These are phyloP conservation scores for Leucosporidium yakuticum DNA, from an alignment of 768 basidiomycete species.

Conservation along the genomic window DNA sequence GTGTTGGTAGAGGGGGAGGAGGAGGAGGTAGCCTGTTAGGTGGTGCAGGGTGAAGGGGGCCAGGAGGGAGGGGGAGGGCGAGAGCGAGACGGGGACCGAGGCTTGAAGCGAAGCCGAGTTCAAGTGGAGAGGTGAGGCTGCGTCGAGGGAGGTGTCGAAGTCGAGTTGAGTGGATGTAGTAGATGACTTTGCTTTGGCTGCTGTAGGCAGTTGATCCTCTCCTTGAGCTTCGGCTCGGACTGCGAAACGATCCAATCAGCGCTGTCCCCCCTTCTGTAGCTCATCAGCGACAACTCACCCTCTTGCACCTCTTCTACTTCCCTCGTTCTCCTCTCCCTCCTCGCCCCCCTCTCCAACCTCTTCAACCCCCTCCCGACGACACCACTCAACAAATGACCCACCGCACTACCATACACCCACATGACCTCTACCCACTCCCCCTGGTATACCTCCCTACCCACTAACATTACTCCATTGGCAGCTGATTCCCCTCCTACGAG, in stretches of 20 bases:
- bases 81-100: not conserved
- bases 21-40: not conserved
- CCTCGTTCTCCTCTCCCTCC: too few species aligned
- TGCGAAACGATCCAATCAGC: not conserved
- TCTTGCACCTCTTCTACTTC: not conserved
- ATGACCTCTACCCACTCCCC: too few species aligned
- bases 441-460: too few species aligned
- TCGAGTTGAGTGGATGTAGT: not conserved
- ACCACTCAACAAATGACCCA: too few species aligned
- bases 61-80: not conserved
- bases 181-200: not conserved
- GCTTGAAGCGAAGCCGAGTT: not conserved
- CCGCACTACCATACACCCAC: too few species aligned
- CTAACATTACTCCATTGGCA: too few species aligned
- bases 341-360: not conserved
- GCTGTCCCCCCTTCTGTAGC: not conserved
- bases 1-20: not conserved
- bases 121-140: not conserved
- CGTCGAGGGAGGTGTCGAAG: not conserved
- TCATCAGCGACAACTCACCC: not conserved
- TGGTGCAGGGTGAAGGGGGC: not conserved
- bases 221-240: not conserved
- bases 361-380: too few species aligned
- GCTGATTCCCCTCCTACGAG: too few species aligned
- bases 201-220: not conserved